Conservation (phyloP, 495 filamentous ascomycete species). For the Tuber umbilicatum region DNA sequence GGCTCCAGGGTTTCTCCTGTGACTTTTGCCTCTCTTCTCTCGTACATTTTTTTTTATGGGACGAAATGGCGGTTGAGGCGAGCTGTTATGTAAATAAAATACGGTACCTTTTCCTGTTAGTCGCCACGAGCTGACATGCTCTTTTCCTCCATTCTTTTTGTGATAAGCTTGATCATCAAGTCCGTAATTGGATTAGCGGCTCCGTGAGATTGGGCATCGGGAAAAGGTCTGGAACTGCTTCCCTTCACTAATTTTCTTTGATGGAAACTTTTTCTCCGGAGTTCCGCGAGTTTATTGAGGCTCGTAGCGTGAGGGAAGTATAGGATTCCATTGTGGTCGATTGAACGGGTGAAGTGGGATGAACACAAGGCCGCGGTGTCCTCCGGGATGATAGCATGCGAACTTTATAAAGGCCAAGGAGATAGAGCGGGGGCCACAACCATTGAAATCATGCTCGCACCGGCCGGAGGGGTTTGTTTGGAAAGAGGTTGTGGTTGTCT, state of each 20-base stretch:
- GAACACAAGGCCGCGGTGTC: neutral
- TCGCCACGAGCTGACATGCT: neutral
- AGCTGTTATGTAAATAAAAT: neutral
- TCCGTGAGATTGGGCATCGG: neutral
- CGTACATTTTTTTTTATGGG: neutral
- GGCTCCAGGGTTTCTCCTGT: neutral
- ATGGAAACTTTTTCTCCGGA: neutral
- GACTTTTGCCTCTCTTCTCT: neutral
- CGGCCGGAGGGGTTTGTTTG: neutral
- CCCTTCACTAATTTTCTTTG: neutral
- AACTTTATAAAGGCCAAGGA: slow-evolving; percentile 27
- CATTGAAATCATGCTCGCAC: slow-evolving; percentile 16
- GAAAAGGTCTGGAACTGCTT: neutral
- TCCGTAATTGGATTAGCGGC: neutral
- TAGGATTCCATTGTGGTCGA: neutral
- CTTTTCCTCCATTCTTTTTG: neutral
- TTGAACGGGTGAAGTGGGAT: neutral
- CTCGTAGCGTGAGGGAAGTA: neutral
- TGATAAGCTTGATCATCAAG: neutral
- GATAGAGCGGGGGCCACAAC: neutral
- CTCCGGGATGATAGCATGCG: slow-evolving; percentile 18
- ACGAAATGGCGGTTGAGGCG: neutral
- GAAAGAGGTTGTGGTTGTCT: neutral
- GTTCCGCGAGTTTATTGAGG: neutral
- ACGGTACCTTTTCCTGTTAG: neutral